Base-by-base conservation (phyloP, 2,329 filamentous ascomycete species). In the Microascus cirrosus region DNA sequence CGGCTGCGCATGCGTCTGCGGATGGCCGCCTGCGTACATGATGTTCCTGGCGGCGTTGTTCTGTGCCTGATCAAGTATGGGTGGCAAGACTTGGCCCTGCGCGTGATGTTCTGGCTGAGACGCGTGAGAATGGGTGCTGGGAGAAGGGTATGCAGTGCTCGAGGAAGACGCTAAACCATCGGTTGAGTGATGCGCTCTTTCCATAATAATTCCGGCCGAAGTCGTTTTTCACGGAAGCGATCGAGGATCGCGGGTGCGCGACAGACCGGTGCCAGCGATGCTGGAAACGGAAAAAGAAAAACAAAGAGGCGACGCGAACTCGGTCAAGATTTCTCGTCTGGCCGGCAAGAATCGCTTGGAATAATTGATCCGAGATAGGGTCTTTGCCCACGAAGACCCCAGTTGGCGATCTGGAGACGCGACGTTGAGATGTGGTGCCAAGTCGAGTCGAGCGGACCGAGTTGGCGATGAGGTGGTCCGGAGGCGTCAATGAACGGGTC, bases 1-100 rank as follows among this genome's bases (percentile, higher is more conserved):
- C n/a, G 79, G 78, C 53, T 81, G 79, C 24, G 81, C 84, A 65
- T 82, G 82, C 53, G 81, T 84, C 65, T 85, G 81, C 64, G 79
- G 78, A 68, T 83, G 79, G 66, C 71, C 52, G 65, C 73, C 82
- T 59, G 78, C 78, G 72, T 85, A 85, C 59, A 77, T 70, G 56
- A 58, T 58, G 57, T 74, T 72, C 64, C 79, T 76, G 75, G 80
- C 78, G 62, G 73, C 71, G 52, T 58, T 45, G 63, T 71, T 71
- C 63, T 73, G 70, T 59, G 76, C 74, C 65, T 75, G 73, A 51
- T 53, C 58, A n/a, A 58, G 32, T 42, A 59, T 59, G 34, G 58
- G 58, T 18, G 58, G 58, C 42, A 59, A 50, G n/a, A 51, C 42
- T n/a, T 59, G 58, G 18, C 24, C 8, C 25, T 56, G 52, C 25